A percentile compares a stretch with the other conserved stretches of the same genome.
Conservation (phyloP, 169 alveolate species). For the Plasmodium knowlesi region DNA sequence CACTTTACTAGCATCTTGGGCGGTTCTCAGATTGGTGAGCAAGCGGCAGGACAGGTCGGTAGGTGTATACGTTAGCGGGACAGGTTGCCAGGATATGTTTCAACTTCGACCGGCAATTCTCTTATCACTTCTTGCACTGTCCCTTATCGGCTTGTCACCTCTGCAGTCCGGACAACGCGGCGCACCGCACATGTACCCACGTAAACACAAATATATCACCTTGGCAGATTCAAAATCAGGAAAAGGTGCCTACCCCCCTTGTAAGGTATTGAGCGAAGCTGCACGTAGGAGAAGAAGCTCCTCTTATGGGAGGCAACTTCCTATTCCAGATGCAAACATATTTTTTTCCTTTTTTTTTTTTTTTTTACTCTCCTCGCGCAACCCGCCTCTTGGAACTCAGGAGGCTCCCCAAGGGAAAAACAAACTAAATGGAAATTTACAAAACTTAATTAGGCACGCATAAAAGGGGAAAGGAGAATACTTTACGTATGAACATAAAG, state of each 20-base stretch:
- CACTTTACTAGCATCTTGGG: constrained; percentile 76
- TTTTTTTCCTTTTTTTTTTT: too few relatives aligned
- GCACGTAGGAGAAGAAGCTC: background rate
- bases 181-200: background rate
- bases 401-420: background rate
- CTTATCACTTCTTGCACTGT: background rate
- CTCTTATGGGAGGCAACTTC: background rate
- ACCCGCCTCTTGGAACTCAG: background rate
- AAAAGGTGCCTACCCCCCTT: background rate
- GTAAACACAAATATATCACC: background rate
- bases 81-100: background rate
- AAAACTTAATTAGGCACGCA: background rate
- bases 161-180: background rate
- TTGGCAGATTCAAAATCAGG: background rate
- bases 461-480: background rate
- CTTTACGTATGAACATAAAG: background rate
- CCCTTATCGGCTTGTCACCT: background rate
- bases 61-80: too few relatives aligned
- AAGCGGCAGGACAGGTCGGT: too few relatives aligned
- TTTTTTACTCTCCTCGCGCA: background rate
- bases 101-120: background rate
- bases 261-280: background rate
- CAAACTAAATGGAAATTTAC: background rate
- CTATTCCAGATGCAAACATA: background rate
- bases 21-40: too few relatives aligned